Evolutionary conservation across 1,284 basidiomycete species (phyloP).

Genomic region (Grifola frondosa): DNA sequence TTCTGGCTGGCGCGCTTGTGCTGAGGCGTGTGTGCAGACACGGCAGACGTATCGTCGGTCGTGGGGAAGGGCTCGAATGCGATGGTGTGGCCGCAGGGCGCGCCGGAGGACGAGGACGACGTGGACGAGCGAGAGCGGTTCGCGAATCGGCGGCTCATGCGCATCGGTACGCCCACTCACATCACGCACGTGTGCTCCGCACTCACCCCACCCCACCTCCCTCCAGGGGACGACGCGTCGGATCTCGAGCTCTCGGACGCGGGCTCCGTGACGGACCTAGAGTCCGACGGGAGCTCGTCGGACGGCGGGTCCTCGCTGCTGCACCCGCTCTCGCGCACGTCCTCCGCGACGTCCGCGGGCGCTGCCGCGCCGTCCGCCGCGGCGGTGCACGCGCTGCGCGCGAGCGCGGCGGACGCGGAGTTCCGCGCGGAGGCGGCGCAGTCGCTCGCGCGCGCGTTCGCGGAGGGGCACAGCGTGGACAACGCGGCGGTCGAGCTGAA

Average conservation of each 20-base stretch:
- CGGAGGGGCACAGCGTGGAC: conserved; percentile 88
- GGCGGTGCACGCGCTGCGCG: conserved; percentile 30
- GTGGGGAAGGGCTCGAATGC: conserved; percentile 68
- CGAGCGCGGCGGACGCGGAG: conserved; percentile 58
- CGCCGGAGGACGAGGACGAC: conserved; percentile 53
- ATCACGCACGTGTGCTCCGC: background rate
- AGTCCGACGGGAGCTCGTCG: conserved; percentile 33
- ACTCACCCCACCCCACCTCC: conserved; percentile 2
- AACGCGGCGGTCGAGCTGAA: conserved; percentile 92
- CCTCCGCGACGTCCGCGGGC: conserved; percentile 43
- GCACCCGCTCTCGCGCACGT: conserved; percentile 29
- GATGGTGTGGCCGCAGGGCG: conserved; percentile 62
- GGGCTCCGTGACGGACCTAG: conserved; percentile 48
- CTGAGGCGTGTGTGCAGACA: conserved; percentile 19
- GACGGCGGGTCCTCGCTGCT: conserved; percentile 34
- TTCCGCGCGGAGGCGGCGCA: conserved; percentile 77
- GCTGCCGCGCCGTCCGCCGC: conserved; percentile 35
- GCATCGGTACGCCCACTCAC: conserved; percentile 50
- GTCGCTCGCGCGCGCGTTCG: conserved; percentile 86
- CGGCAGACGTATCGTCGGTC: conserved; percentile 46
- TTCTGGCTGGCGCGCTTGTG: background rate
- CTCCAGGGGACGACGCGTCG: conserved; percentile 56
- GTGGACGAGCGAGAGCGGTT: conserved; percentile 61
- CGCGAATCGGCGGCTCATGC: conserved; percentile 67
- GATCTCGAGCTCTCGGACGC: conserved; percentile 61